These are phyloP conservation scores for Penicillium sp. DNA, from an alignment of 2,329 filamentous ascomycete genomes.

Conservation along the genomic window DNA sequence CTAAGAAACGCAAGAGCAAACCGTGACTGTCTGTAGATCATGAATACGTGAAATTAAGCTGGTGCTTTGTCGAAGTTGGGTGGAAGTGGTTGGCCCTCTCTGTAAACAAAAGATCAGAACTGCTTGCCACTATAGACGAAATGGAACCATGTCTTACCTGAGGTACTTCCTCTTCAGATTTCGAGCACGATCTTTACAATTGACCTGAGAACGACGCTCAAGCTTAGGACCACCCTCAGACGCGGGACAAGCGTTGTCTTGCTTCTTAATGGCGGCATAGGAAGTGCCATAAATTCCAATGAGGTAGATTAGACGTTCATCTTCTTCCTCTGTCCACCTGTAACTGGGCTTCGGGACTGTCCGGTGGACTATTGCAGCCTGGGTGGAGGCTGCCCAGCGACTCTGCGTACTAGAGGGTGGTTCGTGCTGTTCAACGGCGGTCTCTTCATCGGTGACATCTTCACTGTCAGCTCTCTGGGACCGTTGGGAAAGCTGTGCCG, in stretches of 20 bases:
- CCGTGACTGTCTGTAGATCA: neutral
- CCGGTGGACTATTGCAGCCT: neutral
- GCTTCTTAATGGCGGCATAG: slow-evolving; percentile 49
- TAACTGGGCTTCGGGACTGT: neutral
- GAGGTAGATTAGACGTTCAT: slow-evolving; percentile 47
- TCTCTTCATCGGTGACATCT: neutral
- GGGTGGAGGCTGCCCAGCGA: neutral
- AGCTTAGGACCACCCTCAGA: slow-evolving; percentile 34
- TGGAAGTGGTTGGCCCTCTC: neutral
- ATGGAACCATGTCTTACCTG: slow-evolving; percentile 25
- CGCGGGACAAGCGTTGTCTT: slow-evolving; percentile 29
- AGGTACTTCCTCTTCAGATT: slow-evolving; percentile 51
- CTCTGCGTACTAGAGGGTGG: neutral
- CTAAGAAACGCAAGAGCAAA: neutral
- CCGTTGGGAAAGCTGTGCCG: neutral
- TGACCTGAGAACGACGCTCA: slow-evolving; percentile 48
- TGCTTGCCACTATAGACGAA: neutral
- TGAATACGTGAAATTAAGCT: neutral
- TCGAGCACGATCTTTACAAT: slow-evolving; percentile 55
- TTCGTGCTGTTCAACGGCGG: neutral
- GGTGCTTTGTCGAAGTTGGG: neutral
- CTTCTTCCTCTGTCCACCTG: slow-evolving; percentile 42
- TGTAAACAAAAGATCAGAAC: slow-evolving; percentile 1
- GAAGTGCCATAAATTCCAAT: slow-evolving; percentile 47
- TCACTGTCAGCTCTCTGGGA: neutral